Conservation (phyloP, 2,329 filamentous ascomycete genomes). For the Furcasterigmium sp. region DNA sequence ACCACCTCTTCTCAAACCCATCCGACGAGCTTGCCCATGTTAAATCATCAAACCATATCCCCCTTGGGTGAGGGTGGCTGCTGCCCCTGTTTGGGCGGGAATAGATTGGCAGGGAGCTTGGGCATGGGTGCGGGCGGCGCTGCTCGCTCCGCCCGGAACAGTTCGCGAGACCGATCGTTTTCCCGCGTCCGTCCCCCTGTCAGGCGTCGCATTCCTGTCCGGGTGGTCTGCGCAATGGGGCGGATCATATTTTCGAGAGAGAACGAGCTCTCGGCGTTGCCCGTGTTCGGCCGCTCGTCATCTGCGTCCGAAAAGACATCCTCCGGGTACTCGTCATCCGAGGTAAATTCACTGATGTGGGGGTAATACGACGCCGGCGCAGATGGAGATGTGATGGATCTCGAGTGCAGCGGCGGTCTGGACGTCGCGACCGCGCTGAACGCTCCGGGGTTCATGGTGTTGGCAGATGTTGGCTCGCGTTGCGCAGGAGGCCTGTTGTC, state of each 20-base stretch:
- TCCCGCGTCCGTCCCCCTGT: conserved; percentile 49
- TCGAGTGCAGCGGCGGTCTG: conserved; percentile 68
- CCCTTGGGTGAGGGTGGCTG: conserved; percentile 20
- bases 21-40: too few relatives aligned
- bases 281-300: conserved; percentile 41
- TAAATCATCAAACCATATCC: conserved; percentile 24
- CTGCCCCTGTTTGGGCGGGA: conserved; percentile 20
- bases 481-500: conserved; percentile 61
- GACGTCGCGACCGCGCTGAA: conserved; percentile 40
- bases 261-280: conserved; percentile 41
- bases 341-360: conserved; percentile 57
- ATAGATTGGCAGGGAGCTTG: conserved; percentile 29
- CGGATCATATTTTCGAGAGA: conserved; percentile 58
- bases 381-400: conserved; percentile 80
- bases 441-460: conserved; percentile 58
- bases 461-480: conserved; percentile 50
- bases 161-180: conserved; percentile 26
- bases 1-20: too few relatives aligned
- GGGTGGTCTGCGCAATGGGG: conserved; percentile 50
- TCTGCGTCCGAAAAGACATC: conserved; percentile 79
- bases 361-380: conserved; percentile 49
- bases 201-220: conserved; percentile 55
- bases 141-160: conserved; percentile 25
- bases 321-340: conserved; percentile 70
- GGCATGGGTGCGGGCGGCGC: conserved; percentile 34